These are phyloP conservation scores for Chenopodium formosanum DNA, from an alignment of 148 eudicot genomes.

Conservation along the genomic window DNA sequence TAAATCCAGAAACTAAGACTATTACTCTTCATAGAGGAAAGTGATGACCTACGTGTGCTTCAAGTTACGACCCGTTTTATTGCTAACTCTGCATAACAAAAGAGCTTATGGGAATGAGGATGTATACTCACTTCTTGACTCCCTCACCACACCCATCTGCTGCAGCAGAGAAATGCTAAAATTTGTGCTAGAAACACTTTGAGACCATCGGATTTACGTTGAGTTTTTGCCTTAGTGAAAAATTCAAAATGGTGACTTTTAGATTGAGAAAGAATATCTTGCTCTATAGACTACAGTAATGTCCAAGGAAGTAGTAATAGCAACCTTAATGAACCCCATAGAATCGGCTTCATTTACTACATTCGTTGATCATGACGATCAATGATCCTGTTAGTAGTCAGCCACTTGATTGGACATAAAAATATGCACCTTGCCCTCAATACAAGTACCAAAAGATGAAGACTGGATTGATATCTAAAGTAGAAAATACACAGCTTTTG, in stretches of 20 bases:
- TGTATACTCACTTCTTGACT: neutral
- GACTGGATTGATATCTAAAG: too few species aligned
- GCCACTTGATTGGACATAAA: too few species aligned
- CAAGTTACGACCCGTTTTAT: neutral
- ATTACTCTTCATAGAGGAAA: neutral
- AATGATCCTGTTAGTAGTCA: neutral
- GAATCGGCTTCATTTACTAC: neutral
- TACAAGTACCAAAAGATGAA: too few species aligned
- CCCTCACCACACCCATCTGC: neutral
- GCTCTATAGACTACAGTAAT: neutral
- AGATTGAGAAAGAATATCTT: neutral
- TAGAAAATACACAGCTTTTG: too few species aligned
- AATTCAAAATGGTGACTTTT: neutral
- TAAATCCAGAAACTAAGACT: neutral
- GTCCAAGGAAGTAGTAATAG: neutral
- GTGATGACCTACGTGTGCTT: neutral
- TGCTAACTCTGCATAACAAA: neutral
- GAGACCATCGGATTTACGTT: neutral
- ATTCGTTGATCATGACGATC: neutral
- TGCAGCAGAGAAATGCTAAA: neutral
- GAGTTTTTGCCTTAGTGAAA: neutral
- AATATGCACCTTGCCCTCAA: too few species aligned
- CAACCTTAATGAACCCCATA: neutral
- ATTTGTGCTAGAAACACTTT: neutral
- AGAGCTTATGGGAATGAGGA: neutral